These are phyloP conservation scores for Alternaria rosae DNA, from an alignment of 2,329 filamentous ascomycete genomes.

Conservation along the genomic window DNA sequence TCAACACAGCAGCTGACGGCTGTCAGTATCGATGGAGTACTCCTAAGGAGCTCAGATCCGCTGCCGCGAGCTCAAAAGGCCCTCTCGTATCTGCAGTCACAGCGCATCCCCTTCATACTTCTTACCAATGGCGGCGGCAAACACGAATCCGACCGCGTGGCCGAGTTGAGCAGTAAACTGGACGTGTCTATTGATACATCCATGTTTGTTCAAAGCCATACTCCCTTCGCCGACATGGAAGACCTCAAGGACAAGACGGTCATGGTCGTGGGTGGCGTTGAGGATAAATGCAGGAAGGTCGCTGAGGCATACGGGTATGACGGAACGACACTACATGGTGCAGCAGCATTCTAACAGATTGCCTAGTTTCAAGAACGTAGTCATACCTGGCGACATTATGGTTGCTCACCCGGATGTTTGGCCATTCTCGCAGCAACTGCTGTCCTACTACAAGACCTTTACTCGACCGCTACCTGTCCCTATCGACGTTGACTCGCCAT, in stretches of 20 bases:
- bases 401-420: constrained; percentile 76
- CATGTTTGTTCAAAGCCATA: constrained; percentile 89
- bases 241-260: constrained; percentile 63
- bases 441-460: constrained; percentile 66
- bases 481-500: constrained; percentile 56
- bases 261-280: constrained; percentile 58
- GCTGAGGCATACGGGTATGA: constrained; percentile 64
- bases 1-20: constrained; percentile 28
- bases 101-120: constrained; percentile 88
- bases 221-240: constrained; percentile 76
- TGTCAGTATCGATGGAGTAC: constrained; percentile 87
- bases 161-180: constrained; percentile 72
- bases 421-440: constrained; percentile 78
- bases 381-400: constrained; percentile 86
- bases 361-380: constrained; percentile 67
- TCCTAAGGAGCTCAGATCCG: constrained; percentile 80
- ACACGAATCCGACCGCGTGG: constrained; percentile 75
- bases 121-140: constrained; percentile 95
- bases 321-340: neutral
- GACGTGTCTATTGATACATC: constrained; percentile 68
- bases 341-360: neutral
- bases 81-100: constrained; percentile 73
- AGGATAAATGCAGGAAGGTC: constrained; percentile 70
- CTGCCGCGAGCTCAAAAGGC: constrained; percentile 80
- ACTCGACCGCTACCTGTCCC: constrained; percentile 65